Base-by-base conservation (phyloP, 331 rosid species). In the Malus hybrid region DNA sequence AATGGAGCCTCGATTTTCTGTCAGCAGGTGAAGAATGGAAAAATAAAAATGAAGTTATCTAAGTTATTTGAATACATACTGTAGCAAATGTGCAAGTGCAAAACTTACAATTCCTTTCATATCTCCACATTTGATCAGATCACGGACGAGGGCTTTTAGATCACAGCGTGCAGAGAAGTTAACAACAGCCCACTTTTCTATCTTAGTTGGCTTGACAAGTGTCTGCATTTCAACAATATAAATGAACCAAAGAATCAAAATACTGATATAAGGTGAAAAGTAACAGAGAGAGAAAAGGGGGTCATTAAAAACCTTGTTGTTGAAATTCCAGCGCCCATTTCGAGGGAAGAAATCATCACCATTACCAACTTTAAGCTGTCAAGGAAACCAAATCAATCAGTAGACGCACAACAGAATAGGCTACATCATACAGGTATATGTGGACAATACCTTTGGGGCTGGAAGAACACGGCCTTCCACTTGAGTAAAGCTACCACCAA, bases 271-370 rank as follows among this genome's bases (percentile, higher is more conserved):
- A 32, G 5, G 5, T 24, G 22, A 15, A 24, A 34, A 68, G 30
- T 7, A 44, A n/a, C 1, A 20, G 34, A 10, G 13, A n/a, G 36
- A 1, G 22, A 6, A 36, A 62, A 18, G 52, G 24, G 26, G 16
- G 46, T 55, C 46, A 42, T 42, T 10, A 33, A 44, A n/a, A 56
- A 95, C 98, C 96, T 95, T 95, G 9, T 88, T 88, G 58, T 95
- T 95, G 28, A 95, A 92, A n/a, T 95, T 92, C 99, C 99, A 95
- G 57, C 95, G 81, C 13, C 99, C 99, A 73, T 92, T 92, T 28
- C 93, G 84, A 1, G 99, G 98, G 68, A 81, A 87, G 63, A 93
- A 91, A 63, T 95, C 94, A 77, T 90, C 97, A 5, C 93, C 96
- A 12, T 90, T 88, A 33, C 98, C 97, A 50, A 91, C 93, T 73